These are phyloP conservation scores for Cucumis cinereus DNA, from an alignment of 306 rosid genomes.

Conservation along the genomic window DNA sequence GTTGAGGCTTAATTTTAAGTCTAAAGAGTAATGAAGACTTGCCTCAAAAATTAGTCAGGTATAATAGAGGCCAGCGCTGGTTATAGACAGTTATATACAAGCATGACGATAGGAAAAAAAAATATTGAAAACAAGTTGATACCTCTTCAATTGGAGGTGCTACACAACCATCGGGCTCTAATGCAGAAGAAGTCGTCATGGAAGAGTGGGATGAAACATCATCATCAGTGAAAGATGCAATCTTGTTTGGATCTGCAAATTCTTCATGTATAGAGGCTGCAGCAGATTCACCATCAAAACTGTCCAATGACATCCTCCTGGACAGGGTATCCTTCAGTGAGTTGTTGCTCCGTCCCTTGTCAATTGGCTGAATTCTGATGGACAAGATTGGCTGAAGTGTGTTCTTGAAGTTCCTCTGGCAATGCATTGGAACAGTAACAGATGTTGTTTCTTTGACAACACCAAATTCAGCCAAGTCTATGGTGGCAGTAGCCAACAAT, in stretches of 20 bases:
- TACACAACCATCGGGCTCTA: slow-evolving; percentile 23
- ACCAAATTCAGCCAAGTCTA: slow-evolving; percentile 86
- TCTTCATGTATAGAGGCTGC: slow-evolving; percentile 57
- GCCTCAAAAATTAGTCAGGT: neutral
- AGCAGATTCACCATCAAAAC: slow-evolving; percentile 43
- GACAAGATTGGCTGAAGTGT: slow-evolving; percentile 59
- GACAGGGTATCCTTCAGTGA: slow-evolving; percentile 34
- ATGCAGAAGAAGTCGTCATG: slow-evolving; percentile 27
- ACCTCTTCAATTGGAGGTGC: slow-evolving; percentile 53
- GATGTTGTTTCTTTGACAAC: slow-evolving; percentile 43
- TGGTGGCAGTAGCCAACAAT: slow-evolving; percentile 58
- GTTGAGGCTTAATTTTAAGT: neutral
- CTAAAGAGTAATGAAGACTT: neutral
- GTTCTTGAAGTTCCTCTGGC: slow-evolving; percentile 74
- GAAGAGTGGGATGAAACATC: slow-evolving; percentile 93
- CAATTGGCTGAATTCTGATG: slow-evolving; percentile 54
- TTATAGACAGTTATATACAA: neutral
- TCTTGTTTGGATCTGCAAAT: slow-evolving; percentile 65
- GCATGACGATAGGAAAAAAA: neutral
- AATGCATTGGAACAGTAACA: slow-evolving; percentile 46
- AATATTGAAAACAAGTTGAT: neutral
- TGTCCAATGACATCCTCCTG: slow-evolving; percentile 33
- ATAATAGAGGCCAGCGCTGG: neutral
- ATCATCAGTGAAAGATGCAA: slow-evolving; percentile 66
- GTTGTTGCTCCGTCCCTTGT: slow-evolving; percentile 31